A percentile compares a stretch with the other conserved stretches of the same genome.
These are phyloP conservation scores for Chrysoporthe puriensis DNA, from an alignment of 2,329 filamentous ascomycete species.

Conservation along the genomic window DNA sequence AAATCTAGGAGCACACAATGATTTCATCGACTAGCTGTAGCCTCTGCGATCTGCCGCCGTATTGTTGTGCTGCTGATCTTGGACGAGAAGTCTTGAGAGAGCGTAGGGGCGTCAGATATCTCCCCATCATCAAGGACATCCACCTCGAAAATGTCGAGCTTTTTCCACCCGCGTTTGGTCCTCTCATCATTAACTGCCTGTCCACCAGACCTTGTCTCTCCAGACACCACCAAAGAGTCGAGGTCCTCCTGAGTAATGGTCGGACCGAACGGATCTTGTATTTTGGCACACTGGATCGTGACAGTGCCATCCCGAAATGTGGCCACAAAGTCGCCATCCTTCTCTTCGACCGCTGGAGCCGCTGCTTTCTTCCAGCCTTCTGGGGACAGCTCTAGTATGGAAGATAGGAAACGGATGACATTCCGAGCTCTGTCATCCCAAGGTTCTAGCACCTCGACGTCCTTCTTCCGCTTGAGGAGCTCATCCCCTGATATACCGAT, in stretches of 20 bases:
- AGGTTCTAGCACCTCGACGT: conserved; percentile 75
- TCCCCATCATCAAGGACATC: conserved; percentile 78
- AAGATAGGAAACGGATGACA: conserved; percentile 74
- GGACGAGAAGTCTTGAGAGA: conserved; percentile 67
- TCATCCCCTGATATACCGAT: conserved; percentile 89
- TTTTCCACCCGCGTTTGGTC: conserved; percentile 72
- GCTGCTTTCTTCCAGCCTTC: conserved; percentile 49
- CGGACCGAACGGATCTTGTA: conserved; percentile 87
- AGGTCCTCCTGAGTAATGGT: conserved; percentile 83
- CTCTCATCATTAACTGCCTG: conserved; percentile 85
- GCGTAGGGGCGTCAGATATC: conserved; percentile 46
- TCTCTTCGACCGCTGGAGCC: conserved; percentile 40
- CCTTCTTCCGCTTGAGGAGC: conserved; percentile 87
- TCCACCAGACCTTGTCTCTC: conserved; percentile 84
- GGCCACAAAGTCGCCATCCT: conserved; percentile 54
- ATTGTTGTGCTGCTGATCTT: conserved; percentile 96
- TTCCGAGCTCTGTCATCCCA: conserved; percentile 75
- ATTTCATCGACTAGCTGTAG: conserved; percentile 23
- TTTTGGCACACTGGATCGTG: conserved; percentile 77
- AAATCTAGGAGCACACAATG: no score
- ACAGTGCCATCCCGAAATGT: conserved; percentile 63
- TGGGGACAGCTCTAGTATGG: conserved; percentile 53
- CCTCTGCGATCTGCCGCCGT: conserved; percentile 52
- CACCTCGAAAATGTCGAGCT: conserved; percentile 82
- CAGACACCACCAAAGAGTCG: conserved; percentile 81